Evolutionary conservation across 225 moss, liverwort and hornwort genomes (phyloP).

Genomic region (Physcomitrellopsis africana): DNA sequence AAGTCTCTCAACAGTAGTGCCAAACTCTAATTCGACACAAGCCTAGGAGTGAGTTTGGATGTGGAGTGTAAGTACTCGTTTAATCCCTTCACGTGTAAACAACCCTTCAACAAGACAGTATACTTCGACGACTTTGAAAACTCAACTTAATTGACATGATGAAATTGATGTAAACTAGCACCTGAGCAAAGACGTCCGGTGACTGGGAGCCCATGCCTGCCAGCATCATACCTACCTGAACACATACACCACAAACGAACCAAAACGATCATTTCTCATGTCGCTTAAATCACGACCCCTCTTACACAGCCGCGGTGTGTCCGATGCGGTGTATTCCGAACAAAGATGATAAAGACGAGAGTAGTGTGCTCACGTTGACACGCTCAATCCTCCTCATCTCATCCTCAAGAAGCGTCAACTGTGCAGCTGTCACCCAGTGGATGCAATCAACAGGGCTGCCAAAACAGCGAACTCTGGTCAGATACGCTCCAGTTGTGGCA

Average conservation of each 20-base stretch:
- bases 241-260: not conserved
- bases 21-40: not conserved
- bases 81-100: too few species aligned
- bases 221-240: slow-evolving; percentile 74
- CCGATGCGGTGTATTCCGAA: not conserved
- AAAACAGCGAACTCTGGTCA: slow-evolving; percentile 14
- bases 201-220: slow-evolving; percentile 65
- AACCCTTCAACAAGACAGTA: not conserved
- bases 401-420: slow-evolving; percentile 92
- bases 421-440: slow-evolving; percentile 90
- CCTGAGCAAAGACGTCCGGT: slow-evolving; percentile 61
- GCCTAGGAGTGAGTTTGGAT: too few species aligned
- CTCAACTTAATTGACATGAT: not conserved
- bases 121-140: not conserved
- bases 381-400: slow-evolving; percentile 97
- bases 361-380: slow-evolving; percentile 66
- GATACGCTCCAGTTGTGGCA: not conserved
- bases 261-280: not conserved
- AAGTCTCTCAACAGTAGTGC: not conserved
- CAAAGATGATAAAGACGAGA: not conserved
- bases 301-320: not conserved
- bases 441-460: slow-evolving; percentile 99
- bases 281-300: too few species aligned
- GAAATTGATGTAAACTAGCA: slow-evolving; percentile 8
- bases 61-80: too few species aligned